Conservation (phyloP, 176 grass and related monocot species). For the Musa itinerans region DNA sequence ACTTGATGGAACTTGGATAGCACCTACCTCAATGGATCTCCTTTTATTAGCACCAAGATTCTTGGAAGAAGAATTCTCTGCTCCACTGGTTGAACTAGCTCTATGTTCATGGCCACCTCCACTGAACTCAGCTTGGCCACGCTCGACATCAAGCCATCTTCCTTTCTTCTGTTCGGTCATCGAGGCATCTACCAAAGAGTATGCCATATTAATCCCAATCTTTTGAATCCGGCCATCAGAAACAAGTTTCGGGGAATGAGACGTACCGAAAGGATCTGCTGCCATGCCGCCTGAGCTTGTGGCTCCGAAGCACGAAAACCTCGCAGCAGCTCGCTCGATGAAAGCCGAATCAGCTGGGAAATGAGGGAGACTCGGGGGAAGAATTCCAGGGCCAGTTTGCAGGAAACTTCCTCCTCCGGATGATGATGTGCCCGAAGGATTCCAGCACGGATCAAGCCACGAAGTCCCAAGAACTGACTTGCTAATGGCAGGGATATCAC, state of each 20-base stretch:
- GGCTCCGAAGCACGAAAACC: not conserved
- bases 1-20: not conserved
- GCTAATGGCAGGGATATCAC: no score
- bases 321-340: not conserved
- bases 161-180: not conserved
- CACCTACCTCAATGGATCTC: constrained; percentile 46
- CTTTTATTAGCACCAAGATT: constrained; percentile 65
- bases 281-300: not conserved
- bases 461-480: not conserved
- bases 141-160: not conserved
- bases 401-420: not conserved
- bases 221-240: not conserved
- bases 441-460: not conserved
- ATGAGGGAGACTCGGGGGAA: not conserved
- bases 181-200: not conserved
- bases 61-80: constrained; percentile 54
- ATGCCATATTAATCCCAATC: not conserved
- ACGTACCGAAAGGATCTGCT: not conserved
- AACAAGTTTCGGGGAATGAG: not conserved
- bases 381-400: not conserved
- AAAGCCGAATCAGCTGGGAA: not conserved
- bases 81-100: constrained; percentile 3
- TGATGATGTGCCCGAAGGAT: not conserved
- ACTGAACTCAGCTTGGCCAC: constrained; percentile 33
- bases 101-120: constrained; percentile 34